Base-by-base conservation (phyloP, 768 basidiomycete species). In the Gelatoporia subvermispora region DNA sequence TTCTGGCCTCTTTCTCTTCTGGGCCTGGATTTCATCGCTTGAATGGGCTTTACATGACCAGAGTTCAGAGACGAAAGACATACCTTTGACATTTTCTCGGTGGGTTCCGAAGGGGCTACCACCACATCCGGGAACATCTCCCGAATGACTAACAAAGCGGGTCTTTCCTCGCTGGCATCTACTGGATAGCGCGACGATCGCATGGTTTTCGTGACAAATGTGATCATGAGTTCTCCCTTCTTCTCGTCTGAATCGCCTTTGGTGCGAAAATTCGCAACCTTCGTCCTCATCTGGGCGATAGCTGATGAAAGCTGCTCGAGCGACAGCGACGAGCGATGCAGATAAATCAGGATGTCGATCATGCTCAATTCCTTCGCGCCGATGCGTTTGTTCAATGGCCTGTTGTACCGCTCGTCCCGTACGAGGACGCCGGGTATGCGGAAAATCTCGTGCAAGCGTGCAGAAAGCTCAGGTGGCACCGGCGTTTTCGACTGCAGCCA, bases 201-300 rank as follows among this genome's bases (percentile, higher is more conserved):
- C 11, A 52, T 21, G 2, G 35, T 39, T 34, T 50, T 48, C 7
- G 47, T 58, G 38, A 87, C 70, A 52, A 79, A 85, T 10, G 72
- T 70, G n/a, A 77, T 63, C 70, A 88, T 66, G 3, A 76, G 74
- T 65, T 72, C 79, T 49, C 71, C 66, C 18, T 87, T 81, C 9
- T 75, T 71, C 3, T 55, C 51, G 49, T 89, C 89, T 68, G 78
- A 69, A 46, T 84, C 72, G 20, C 89, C 76, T 61, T 89, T 86
- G 9, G 69, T 60, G 53, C 86, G 80, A 25, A 66, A 62, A 31
- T 56, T 49, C 18, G 87, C 65, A n/a, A 86, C 79, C 22, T 74
- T 62, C 3, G 55, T 57, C 23, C 88, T 69, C 79, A 91, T 78
- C n/a, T 63, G 64, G 13, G 61, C 61, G 5, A 85, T 71, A 0